A percentile compares a stretch with the other conserved stretches of the same genome.
These are phyloP conservation scores for Heracleum sosnowskyi DNA, from an alignment of 129 eudicot genomes.

Conservation along the genomic window DNA sequence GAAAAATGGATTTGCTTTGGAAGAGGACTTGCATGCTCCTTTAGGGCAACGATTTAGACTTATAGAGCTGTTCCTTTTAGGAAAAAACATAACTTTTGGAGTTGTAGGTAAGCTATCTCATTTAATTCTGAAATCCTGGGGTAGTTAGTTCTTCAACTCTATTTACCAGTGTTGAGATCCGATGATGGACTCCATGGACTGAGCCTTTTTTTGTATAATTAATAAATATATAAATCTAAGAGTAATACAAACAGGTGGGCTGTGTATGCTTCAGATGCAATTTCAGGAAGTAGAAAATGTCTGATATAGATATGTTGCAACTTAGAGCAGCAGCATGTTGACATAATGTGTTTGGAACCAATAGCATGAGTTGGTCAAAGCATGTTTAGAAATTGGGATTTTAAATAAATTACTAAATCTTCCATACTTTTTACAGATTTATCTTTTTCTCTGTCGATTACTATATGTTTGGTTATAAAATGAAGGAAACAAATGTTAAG, in stretches of 20 bases:
- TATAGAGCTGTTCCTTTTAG: conserved; percentile 84
- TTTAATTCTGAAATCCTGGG: background rate
- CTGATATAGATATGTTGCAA: background rate
- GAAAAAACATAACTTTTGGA: conserved; percentile 88
- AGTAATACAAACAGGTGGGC: background rate
- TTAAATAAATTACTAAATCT: background rate
- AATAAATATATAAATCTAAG: background rate
- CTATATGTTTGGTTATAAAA: background rate
- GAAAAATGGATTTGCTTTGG: no score
- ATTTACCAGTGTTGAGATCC: conserved; percentile 8
- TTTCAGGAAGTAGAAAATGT: no score
- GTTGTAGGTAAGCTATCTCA: conserved; percentile 50
- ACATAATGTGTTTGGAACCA: background rate
- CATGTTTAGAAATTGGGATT: background rate
- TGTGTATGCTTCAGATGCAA: background rate
- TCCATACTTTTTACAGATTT: no score
- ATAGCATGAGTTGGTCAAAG: background rate
- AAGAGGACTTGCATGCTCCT: no score
- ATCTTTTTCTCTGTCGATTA: no score
- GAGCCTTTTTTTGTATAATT: background rate
- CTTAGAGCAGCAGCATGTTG: background rate
- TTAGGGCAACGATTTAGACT: no score
- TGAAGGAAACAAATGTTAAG: background rate
- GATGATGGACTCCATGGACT: conserved; percentile 16
- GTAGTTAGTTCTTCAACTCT: background rate